phyloP scores from a whole-genome alignment of 768 basidiomycete genomes.

The Termitomyces bulborhizus region DNA sequence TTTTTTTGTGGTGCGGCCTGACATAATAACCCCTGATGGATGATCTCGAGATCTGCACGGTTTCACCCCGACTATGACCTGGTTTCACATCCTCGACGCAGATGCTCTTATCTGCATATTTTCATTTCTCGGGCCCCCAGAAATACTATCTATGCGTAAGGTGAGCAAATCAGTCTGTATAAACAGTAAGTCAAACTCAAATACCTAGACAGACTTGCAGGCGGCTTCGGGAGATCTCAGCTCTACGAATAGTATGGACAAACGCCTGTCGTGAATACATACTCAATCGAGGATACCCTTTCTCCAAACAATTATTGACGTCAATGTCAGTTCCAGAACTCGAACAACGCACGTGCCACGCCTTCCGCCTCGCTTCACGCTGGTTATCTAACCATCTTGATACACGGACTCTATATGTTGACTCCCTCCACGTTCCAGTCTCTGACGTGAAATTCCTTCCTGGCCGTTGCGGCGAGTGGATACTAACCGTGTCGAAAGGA shows the following conservation, averaged over 20 bases:
- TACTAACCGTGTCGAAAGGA: slow-evolving; percentile 49
- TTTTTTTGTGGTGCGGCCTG: too few relatives aligned
- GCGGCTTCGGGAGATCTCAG: slow-evolving; percentile 37
- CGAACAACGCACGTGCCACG: slow-evolving; percentile 35
- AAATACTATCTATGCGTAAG: slow-evolving; percentile 36
- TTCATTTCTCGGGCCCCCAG: slow-evolving; percentile 27
- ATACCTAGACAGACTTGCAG: slow-evolving; percentile 38
- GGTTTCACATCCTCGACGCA: slow-evolving; percentile 13
- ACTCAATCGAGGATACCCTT: slow-evolving; percentile 42
- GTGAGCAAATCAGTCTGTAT: slow-evolving; percentile 20
- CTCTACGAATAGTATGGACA: slow-evolving; percentile 51
- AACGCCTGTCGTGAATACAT: slow-evolving; percentile 40
- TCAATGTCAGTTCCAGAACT: slow-evolving; percentile 36
- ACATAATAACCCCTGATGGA: not conserved
- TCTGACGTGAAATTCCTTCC: slow-evolving; percentile 51
- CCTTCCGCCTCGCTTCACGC: slow-evolving; percentile 40
- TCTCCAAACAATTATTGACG: slow-evolving; percentile 31
- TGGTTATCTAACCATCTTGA: slow-evolving; percentile 30
- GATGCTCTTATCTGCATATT: slow-evolving; percentile 27
- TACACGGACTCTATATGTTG: slow-evolving; percentile 17
- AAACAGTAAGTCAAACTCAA: not conserved
- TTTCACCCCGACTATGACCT: not conserved
- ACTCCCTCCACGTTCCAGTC: slow-evolving; percentile 35
- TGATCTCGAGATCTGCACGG: not conserved
- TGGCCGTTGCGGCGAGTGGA: slow-evolving; percentile 32